Conservation (phyloP, 176 grass and related monocot species). For the Musa beccarii region DNA sequence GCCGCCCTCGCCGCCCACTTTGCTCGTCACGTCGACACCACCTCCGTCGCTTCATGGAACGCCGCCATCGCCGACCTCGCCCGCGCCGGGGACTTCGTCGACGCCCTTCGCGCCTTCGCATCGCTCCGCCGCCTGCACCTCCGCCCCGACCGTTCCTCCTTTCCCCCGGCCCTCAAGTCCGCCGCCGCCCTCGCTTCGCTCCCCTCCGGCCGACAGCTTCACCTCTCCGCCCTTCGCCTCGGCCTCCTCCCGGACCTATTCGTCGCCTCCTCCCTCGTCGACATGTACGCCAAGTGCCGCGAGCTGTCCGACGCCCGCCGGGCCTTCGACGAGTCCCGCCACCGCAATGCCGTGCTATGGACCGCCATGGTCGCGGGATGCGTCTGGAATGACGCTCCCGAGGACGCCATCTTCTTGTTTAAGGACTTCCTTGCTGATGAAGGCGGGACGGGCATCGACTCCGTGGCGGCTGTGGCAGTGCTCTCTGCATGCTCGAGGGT, state of each 20-base stretch:
- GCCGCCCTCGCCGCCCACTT: conserved; percentile 40
- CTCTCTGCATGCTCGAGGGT: conserved; percentile 52
- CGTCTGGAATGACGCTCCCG: conserved; percentile 41
- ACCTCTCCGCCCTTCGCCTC: conserved; percentile 46
- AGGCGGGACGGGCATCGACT: conserved; percentile 32
- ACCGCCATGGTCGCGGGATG: conserved; percentile 70
- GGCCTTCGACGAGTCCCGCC: conserved; percentile 62
- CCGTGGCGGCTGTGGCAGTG: conserved; percentile 41
- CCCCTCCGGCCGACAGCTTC: conserved; percentile 56
- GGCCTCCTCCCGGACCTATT: conserved; percentile 58
- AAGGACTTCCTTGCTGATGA: conserved; percentile 31
- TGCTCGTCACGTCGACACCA: conserved; percentile 41
- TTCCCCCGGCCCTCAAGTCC: conserved; percentile 47
- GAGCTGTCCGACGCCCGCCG: conserved; percentile 46
- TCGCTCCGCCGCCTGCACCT: conserved; percentile 30
- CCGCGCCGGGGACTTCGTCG: conserved; percentile 32
- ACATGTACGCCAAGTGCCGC: conserved; percentile 72
- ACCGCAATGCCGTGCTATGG: conserved; percentile 45
- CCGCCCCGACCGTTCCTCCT: conserved; percentile 25
- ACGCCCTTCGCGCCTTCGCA: conserved; percentile 41
- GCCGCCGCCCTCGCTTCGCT: conserved; percentile 42
- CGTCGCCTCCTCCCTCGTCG: conserved; percentile 55
- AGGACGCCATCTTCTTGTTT: conserved; percentile 39
- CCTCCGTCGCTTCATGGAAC: conserved; percentile 56
- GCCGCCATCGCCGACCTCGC: conserved; percentile 58